These are phyloP conservation scores for Podaxis carcinomalis DNA, from an alignment of 768 basidiomycete species.

Conservation along the genomic window DNA sequence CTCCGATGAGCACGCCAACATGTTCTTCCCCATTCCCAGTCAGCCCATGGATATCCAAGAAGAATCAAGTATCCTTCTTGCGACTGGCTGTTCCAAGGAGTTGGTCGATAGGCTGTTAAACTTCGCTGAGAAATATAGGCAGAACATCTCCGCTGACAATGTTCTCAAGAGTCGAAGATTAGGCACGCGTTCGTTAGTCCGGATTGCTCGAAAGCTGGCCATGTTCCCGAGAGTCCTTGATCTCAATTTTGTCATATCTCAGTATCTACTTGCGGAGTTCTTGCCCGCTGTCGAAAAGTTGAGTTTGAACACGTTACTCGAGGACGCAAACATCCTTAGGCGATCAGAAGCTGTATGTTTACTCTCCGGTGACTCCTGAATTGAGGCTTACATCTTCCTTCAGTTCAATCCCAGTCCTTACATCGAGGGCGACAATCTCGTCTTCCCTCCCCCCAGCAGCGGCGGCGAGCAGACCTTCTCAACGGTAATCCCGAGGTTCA, in stretches of 20 bases:
- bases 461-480: slow-evolving; percentile 25
- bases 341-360: slow-evolving; percentile 36
- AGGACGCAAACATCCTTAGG: slow-evolving; percentile 43
- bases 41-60: slow-evolving; percentile 56
- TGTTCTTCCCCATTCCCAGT: slow-evolving; percentile 61
- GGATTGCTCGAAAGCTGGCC: slow-evolving; percentile 49
- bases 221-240: slow-evolving; percentile 41
- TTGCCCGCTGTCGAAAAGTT: slow-evolving; percentile 54
- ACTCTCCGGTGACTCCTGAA: not conserved
- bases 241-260: slow-evolving; percentile 41
- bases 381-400: slow-evolving; percentile 7
- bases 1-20: slow-evolving; percentile 61
- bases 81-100: slow-evolving; percentile 42
- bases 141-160: slow-evolving; percentile 49
- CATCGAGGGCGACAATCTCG: slow-evolving; percentile 30
- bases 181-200: slow-evolving; percentile 54
- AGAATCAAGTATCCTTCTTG: slow-evolving; percentile 42
- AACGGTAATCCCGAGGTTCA: slow-evolving; percentile 45
- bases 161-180: slow-evolving; percentile 60
- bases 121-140: slow-evolving; percentile 57
- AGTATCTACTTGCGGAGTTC: slow-evolving; percentile 55
- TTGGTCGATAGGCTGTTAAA: slow-evolving; percentile 37
- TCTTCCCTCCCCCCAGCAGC: slow-evolving; percentile 43
- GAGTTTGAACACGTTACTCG: slow-evolving; percentile 46
- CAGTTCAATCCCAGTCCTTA: slow-evolving; percentile 49